Conservation (phyloP, 2,329 filamentous ascomycete species). For the Aspergillus fumigatiaffinis region DNA sequence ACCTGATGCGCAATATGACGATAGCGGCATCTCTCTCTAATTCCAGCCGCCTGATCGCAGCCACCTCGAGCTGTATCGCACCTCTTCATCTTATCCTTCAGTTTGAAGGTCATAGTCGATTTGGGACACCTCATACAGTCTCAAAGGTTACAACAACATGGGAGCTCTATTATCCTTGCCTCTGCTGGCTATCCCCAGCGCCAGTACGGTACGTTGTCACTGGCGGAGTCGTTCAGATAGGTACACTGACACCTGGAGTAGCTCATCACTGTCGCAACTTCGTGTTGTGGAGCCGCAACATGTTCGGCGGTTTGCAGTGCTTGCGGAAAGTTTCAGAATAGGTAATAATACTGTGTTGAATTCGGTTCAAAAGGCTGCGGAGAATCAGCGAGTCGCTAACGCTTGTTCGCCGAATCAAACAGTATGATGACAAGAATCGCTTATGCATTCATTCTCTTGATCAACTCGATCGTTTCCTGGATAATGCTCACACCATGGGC, state of each 20-base stretch:
- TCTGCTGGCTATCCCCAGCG: constrained; percentile 79
- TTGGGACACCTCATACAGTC: not conserved
- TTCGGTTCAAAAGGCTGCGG: not conserved
- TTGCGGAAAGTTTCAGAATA: constrained; percentile 96
- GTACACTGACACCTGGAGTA: constrained; percentile 34
- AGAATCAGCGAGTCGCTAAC: constrained; percentile 19
- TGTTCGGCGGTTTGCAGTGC: constrained; percentile 94
- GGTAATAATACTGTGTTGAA: constrained; percentile 48
- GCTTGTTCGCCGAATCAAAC: constrained; percentile 2
- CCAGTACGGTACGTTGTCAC: constrained; percentile 67
- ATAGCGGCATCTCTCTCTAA: constrained; percentile 11
- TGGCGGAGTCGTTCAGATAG: constrained; percentile 5
- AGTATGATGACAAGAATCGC: constrained; percentile 96
- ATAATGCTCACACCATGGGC: constrained; percentile 99
- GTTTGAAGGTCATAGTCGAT: not conserved
- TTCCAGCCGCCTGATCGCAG: not conserved
- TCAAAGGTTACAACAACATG: constrained; percentile 53
- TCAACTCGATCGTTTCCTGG: constrained; percentile 97
- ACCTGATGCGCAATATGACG: not conserved
- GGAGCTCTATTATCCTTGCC: constrained; percentile 88
- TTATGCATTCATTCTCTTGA: constrained; percentile 86
- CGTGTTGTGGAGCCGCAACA: constrained; percentile 93
- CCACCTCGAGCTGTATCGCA: not conserved
- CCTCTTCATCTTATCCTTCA: not conserved
- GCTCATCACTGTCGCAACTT: constrained; percentile 75